Base-by-base conservation (phyloP, 768 basidiomycete genomes). In the Leccinum incarnatum region DNA sequence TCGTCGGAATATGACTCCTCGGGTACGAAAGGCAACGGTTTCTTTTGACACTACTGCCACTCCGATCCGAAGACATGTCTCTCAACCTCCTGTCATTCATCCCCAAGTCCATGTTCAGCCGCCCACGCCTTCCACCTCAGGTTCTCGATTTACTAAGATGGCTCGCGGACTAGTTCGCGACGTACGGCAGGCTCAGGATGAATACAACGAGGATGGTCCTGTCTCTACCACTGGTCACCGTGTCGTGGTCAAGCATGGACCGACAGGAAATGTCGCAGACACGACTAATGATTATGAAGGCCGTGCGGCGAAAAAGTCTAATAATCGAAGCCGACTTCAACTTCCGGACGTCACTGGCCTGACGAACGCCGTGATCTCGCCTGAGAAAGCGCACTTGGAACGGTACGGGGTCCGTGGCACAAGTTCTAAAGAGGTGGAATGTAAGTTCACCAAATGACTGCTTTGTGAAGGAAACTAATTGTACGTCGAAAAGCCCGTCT, bases 261-360 rank as follows among this genome's bases (percentile, higher is more conserved):
- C 53, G 0, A 75, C 45, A 6, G 45, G 45, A 45, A 62, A 30
- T 8, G 63, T 62, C 36, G 66, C 65, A 34, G 58, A 67, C 14
- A 10, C 37, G 3, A 51, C 32, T 7, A 62, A 69, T 6, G 32
- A 56, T 19, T 56, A 60, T 15, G 58, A 59, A 27, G 57, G n/a
- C 37, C 63, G 55, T 15, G 14, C 57, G 49, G 51, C 60, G 4
- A 68, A 62, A 60, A 69, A 60, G 56, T 62, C 66, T 10, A 74
- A 68, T 11, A 74, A 69, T 52, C 72, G 68, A 52, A 75, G 74
- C 29, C 79, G 78, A 34, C 69, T 91, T 19, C 81, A 86, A 52
- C 75, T 93, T 2, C 92, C 91, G 1, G 93, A 94, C 65, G 84
- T 95, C 4, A 95, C 93, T 8, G 93, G 92, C 0, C 71, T 94